phyloP scores from a whole-genome alignment of 768 basidiomycete species.

The Pleurotus ostreatus region DNA sequence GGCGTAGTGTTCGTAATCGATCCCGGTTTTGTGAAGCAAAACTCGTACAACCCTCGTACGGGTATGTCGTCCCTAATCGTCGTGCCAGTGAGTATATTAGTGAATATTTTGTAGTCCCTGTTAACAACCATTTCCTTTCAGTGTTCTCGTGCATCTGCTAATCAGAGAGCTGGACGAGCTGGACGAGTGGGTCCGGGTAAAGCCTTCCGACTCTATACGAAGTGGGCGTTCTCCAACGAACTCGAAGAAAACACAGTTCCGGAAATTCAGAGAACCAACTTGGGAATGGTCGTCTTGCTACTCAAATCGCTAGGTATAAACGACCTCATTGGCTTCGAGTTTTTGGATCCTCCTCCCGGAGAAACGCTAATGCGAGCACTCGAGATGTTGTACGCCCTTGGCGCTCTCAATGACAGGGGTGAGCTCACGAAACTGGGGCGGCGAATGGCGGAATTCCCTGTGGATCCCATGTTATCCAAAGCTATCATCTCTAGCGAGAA shows the following conservation, averaged over 20 bases:
- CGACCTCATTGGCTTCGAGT: slow-evolving; percentile 96
- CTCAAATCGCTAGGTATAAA: slow-evolving; percentile 98
- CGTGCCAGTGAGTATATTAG: slow-evolving; percentile 68
- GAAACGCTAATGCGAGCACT: slow-evolving; percentile 96
- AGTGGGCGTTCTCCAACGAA: slow-evolving; percentile 97
- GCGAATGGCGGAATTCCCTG: slow-evolving; percentile 98
- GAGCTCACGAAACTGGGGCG: slow-evolving; percentile 97
- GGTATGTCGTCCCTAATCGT: slow-evolving; percentile 98
- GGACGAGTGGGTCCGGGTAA: slow-evolving; percentile 98
- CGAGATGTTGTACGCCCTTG: slow-evolving; percentile 91
- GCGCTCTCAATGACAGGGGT: slow-evolving; percentile 93
- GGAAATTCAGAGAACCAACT: slow-evolving; percentile 97
- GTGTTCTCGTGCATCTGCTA: slow-evolving; percentile 97
- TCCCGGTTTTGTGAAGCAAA: slow-evolving; percentile 99
- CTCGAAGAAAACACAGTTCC: slow-evolving; percentile 96
- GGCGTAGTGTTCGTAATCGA: slow-evolving; percentile 99
- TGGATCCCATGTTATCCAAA: slow-evolving; percentile 97
- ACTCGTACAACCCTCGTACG: slow-evolving; percentile 96
- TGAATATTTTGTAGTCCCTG: background rate
- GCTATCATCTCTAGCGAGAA: slow-evolving; percentile 94
- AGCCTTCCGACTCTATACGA: slow-evolving; percentile 96
- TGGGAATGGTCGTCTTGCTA: slow-evolving; percentile 91
- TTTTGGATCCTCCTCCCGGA: slow-evolving; percentile 96
- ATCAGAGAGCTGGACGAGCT: slow-evolving; percentile 94
- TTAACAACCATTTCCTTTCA: slow-evolving; percentile 20